phyloP scores from a whole-genome alignment of 306 rosid genomes.

The Hippophae tibetana region DNA sequence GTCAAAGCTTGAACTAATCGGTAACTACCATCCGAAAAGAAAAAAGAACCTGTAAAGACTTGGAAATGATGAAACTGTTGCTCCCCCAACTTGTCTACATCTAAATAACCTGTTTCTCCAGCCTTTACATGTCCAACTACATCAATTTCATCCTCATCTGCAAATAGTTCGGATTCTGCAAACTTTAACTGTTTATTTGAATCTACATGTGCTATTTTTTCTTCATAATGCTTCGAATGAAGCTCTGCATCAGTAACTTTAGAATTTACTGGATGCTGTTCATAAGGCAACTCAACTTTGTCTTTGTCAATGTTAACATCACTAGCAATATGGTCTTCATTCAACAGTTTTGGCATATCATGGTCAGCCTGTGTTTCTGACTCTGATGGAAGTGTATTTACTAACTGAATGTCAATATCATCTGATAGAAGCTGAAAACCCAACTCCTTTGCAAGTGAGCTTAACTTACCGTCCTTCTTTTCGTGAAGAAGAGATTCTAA shows the following conservation, averaged over 20 bases:
- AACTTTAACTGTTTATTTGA: slow-evolving; percentile 23
- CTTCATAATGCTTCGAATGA: slow-evolving; percentile 34
- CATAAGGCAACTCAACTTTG: slow-evolving; percentile 19
- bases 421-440: slow-evolving; percentile 92
- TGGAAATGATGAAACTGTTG: slow-evolving; percentile 28
- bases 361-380: slow-evolving; percentile 39
- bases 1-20: slow-evolving; percentile 64
- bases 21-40: slow-evolving; percentile 72
- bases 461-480: slow-evolving; percentile 50
- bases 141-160: slow-evolving; percentile 24
- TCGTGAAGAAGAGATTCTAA: slow-evolving; percentile 43
- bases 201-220: slow-evolving; percentile 27
- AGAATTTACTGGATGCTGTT: slow-evolving; percentile 33
- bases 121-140: slow-evolving; percentile 17
- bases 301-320: slow-evolving; percentile 25
- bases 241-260: slow-evolving; percentile 18
- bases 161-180: slow-evolving; percentile 29
- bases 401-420: slow-evolving; percentile 60
- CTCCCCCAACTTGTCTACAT: slow-evolving; percentile 22
- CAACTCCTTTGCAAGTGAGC: slow-evolving; percentile 75
- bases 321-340: slow-evolving; percentile 29
- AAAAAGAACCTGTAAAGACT: slow-evolving; percentile 69
- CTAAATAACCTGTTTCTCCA: slow-evolving; percentile 32
- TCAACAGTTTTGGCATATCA: slow-evolving; percentile 29
- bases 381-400: slow-evolving; percentile 27